Percentiles rank a stretch among this genome's conserved stretches.
Conservation (phyloP, 306 rosid species). For the Castanea sativa region DNA sequence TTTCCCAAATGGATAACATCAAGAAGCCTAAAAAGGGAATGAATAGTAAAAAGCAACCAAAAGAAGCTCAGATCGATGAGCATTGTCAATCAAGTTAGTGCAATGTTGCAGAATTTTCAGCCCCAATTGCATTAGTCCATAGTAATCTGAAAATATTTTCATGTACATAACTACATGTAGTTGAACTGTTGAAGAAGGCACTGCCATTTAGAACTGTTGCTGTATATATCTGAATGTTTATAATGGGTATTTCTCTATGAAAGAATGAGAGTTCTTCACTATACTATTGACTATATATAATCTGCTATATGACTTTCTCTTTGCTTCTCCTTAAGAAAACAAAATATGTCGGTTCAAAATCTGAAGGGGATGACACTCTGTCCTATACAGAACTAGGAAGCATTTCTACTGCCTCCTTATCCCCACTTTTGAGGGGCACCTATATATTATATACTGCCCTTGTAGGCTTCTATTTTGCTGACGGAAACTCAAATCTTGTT, state of each 20-base stretch:
- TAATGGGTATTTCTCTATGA: neutral
- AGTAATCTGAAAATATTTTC: conserved; percentile 18
- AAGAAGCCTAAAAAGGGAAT: conserved; percentile 42
- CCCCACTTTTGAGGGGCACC: too few species aligned
- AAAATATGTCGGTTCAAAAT: neutral
- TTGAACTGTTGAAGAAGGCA: neutral
- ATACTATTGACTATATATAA: neutral
- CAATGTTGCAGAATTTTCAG: neutral
- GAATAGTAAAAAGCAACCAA: conserved; percentile 14
- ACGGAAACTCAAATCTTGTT: too few species aligned
- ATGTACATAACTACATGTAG: neutral
- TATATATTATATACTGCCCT: too few species aligned
- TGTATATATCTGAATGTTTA: neutral
- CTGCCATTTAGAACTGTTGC: neutral
- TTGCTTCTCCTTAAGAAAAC: neutral
- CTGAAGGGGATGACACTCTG: too few species aligned
- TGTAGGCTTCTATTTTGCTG: too few species aligned
- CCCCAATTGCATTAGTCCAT: neutral
- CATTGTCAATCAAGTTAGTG: conserved; percentile 1
- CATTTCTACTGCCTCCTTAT: too few species aligned
- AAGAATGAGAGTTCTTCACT: neutral
- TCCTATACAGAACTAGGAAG: too few species aligned
- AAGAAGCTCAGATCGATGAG: conserved; percentile 23
- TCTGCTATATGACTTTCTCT: neutral
- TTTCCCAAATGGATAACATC: conserved; percentile 45